A percentile compares a stretch with the other conserved stretches of the same genome.
Evolutionary conservation across 208 protist genomes (phyloP).

Genomic region (Crithidia sp.): DNA sequence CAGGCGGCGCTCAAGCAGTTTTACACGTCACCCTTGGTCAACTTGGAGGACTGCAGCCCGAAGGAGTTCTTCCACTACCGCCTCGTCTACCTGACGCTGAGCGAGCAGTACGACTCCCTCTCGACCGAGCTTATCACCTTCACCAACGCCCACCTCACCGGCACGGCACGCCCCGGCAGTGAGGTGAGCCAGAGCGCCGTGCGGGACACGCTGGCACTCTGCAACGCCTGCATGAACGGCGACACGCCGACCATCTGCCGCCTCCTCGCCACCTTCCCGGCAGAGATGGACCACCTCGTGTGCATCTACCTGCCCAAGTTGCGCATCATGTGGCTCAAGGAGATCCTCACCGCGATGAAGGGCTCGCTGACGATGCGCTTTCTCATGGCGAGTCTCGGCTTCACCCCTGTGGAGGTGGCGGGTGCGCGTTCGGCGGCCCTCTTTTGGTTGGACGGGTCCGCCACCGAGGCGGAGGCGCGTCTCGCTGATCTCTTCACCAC

Average conservation of each 20-base stretch:
- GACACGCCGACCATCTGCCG: conserved; percentile 56
- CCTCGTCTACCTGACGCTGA: conserved; percentile 80
- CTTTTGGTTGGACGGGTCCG: conserved; percentile 80
- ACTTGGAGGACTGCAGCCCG: conserved; percentile 31
- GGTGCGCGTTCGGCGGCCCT: not conserved
- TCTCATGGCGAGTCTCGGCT: conserved; percentile 72
- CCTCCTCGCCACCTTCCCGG: conserved; percentile 48
- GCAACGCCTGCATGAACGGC: conserved; percentile 74
- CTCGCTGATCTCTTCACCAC: conserved; percentile 63
- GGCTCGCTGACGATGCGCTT: conserved; percentile 62
- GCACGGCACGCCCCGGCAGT: conserved; percentile 32
- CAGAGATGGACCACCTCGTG: conserved; percentile 69
- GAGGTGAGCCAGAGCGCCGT: conserved; percentile 23
- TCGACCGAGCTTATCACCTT: conserved; percentile 85
- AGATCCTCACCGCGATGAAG: conserved; percentile 55
- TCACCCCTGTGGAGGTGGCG: conserved; percentile 35
- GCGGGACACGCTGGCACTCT: conserved; percentile 53
- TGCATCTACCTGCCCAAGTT: conserved; percentile 79
- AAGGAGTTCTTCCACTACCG: conserved; percentile 88
- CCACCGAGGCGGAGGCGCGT: conserved; percentile 37
- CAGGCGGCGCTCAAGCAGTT: conserved; percentile 94
- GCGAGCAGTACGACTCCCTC: conserved; percentile 81
- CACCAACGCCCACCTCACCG: conserved; percentile 52
- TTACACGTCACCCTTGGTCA: conserved; percentile 52
- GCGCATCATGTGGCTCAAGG: conserved; percentile 75